Base-by-base conservation (phyloP, 2,329 filamentous ascomycete genomes). In the Aspergillus pseudotamarii region DNA sequence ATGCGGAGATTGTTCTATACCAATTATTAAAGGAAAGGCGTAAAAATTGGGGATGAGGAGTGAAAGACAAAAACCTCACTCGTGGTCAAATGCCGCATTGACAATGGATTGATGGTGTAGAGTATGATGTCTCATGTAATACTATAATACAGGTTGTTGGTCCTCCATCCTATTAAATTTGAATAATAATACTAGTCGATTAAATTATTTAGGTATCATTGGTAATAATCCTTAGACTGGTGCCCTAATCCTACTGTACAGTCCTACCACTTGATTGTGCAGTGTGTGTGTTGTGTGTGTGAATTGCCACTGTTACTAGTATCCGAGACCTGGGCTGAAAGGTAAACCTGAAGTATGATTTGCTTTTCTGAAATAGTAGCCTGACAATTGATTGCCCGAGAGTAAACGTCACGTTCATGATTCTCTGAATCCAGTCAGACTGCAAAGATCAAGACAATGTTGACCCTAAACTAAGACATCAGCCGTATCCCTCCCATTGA, bases 241-340 rank as follows among this genome's bases (percentile, higher is more conserved):
- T 38, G 32, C 51, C 51, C 51, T 54, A 54, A 55, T 55, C n/a
- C 51, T 54, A 54, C 51, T 55, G n/a, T 36, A 4, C 34, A 38
- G 51, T 55, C 32, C 34, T 57, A 34, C 55, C 23, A 34, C 26
- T 26, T 26, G 26, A 26, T 26, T 26, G 26, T 26, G 26, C 3
- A 4, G 26, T 26, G 26, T 36, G 56, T 23, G n/a, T 38, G 32
- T 26, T 16, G 21, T 8, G 23, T 43, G 36, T 30, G 36, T 57
- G 57, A 51, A 59, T 59, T 41, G 58, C 48, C 58, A 59, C 58
- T 53, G 48, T 54, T 59, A n/a, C n/a, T n/a, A n/a, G n/a, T n/a
- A 59, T 59, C 58, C 58, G 58, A 59, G 58, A 54, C 58, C 34
- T 55, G 51, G 32, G 45, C 45, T 48, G 45, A 48, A 58, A 41